These are phyloP conservation scores for Zizania palustris DNA, from an alignment of 202 grass and related monocot genomes.

Conservation along the genomic window DNA sequence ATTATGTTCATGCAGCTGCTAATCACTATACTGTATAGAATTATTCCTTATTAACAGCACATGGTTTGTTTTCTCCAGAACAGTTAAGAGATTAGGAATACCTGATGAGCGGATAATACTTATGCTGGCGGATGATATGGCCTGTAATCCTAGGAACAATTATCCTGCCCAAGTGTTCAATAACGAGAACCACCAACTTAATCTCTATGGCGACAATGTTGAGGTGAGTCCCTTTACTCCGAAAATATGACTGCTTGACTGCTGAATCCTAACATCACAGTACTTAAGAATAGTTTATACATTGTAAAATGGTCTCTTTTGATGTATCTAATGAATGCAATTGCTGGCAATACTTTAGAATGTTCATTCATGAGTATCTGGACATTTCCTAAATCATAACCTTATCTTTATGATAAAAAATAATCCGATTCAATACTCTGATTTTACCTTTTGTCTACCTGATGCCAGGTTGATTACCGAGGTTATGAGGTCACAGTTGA, in stretches of 20 bases:
- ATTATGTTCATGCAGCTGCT: conserved; percentile 24
- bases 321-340: background rate
- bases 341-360: background rate
- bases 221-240: conserved; percentile 63
- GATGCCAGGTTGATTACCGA: conserved; percentile 86
- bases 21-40: background rate
- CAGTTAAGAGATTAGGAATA: conserved; percentile 95
- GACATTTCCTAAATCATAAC: background rate
- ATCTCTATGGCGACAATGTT: conserved; percentile 92
- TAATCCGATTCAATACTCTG: conserved; percentile 7
- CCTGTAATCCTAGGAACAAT: conserved; percentile 89
- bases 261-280: conserved; percentile 29
- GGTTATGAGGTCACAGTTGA: conserved; percentile 98
- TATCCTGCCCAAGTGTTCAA: conserved; percentile 99
- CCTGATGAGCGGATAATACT: conserved; percentile 96
- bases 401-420: background rate
- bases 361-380: background rate
- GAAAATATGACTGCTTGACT: conserved; percentile 10
- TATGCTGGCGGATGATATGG: conserved; percentile 99
- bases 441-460: conserved; percentile 13
- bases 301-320: background rate
- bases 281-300: background rate
- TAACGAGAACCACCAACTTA: conserved; percentile 98
- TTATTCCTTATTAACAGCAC: conserved; percentile 41
- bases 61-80: conserved; percentile 50